Evolutionary conservation across 2,329 filamentous ascomycete species (phyloP), one percentile per base, ranked within the genome.

Genomic region (Sarocladium strictum): DNA sequence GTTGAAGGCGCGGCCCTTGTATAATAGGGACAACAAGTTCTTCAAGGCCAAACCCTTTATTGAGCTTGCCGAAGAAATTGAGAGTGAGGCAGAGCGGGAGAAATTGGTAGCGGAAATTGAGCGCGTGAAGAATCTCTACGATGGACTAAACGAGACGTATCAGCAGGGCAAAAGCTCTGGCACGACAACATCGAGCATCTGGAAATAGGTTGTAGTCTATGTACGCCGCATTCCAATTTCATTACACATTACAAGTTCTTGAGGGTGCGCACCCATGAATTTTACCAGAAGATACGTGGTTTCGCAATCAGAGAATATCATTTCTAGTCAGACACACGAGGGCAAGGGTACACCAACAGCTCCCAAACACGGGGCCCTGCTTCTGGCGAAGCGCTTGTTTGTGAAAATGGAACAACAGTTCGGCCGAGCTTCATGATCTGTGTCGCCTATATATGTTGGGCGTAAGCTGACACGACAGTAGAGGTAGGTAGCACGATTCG

Each of bases 1-100:
- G 3, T 58, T 78, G 15, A 62, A 61, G 1, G 56, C 51, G 1
- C 67, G 76, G 11, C 68, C 72, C 17, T 65, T 83, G 50, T 83
- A 83, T 56, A 83, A 83, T 55, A 69, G 72, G n/a, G 65, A 57
- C 2, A 84, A 83, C 61, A 78, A 76, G 65, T 83, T 83, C 65
- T 83, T 83, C 56, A 64, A 60, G 10, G 72, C 73, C 0, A 67
- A 64, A 45, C 75, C 76, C 54, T 60, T 79, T 2, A 62, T 61
- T 7, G 73, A 77, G 6, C 53, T 79, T 33, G 64, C 75, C 0
- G 63, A 55, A 0, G 67, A 69, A 19, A 58, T 80, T 3, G 58
- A 65, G 1, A 70, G 72, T 27, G 61, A 60, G 0, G 62, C 43
- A 2, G 72, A 73, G 52, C 64, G 59, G 55, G 54, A 58, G 19